Percentiles rank a stretch among this genome's conserved stretches.
These are phyloP conservation scores for Lentinula boryana DNA, from an alignment of 768 basidiomycete species.

Conservation along the genomic window DNA sequence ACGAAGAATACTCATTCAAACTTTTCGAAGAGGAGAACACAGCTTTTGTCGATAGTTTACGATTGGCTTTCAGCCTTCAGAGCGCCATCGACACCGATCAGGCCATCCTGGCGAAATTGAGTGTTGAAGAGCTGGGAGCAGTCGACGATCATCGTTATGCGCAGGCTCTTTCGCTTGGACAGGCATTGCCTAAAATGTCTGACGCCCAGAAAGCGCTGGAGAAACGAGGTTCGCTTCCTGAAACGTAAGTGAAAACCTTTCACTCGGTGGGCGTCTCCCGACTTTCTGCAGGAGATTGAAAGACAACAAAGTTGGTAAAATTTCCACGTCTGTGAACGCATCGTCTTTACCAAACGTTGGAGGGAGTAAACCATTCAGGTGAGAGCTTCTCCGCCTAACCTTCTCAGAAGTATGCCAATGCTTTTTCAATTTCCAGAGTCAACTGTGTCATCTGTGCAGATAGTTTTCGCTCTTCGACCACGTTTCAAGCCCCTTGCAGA, in stretches of 20 bases:
- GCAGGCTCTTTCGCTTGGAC: slow-evolving; percentile 26
- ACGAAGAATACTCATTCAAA: slow-evolving; percentile 40
- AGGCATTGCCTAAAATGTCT: slow-evolving; percentile 7
- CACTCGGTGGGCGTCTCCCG: background rate
- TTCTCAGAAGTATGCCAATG: background rate
- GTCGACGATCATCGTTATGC: slow-evolving; percentile 37
- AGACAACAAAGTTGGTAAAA: background rate
- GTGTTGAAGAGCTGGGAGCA: slow-evolving; percentile 28
- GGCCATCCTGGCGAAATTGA: slow-evolving; percentile 22
- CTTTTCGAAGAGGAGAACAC: slow-evolving; percentile 32
- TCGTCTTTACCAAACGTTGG: background rate
- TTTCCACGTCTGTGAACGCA: background rate
- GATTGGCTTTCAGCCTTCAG: slow-evolving; percentile 37
- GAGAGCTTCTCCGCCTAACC: background rate
- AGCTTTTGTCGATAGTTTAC: slow-evolving; percentile 26
- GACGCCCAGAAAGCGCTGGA: slow-evolving; percentile 8
- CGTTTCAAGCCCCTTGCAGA: slow-evolving; percentile 35
- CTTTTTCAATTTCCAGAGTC: slow-evolving; percentile 12
- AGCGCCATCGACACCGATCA: slow-evolving; percentile 30
- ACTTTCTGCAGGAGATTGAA: background rate
- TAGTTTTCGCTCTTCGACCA: slow-evolving; percentile 11
- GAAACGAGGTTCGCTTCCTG: background rate
- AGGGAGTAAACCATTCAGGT: background rate
- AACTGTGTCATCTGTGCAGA: slow-evolving; percentile 40
- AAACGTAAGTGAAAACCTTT: background rate